Evolutionary conservation across 164 flowering plant species (phyloP).

Genomic region (Nymphaea thermarum): DNA sequence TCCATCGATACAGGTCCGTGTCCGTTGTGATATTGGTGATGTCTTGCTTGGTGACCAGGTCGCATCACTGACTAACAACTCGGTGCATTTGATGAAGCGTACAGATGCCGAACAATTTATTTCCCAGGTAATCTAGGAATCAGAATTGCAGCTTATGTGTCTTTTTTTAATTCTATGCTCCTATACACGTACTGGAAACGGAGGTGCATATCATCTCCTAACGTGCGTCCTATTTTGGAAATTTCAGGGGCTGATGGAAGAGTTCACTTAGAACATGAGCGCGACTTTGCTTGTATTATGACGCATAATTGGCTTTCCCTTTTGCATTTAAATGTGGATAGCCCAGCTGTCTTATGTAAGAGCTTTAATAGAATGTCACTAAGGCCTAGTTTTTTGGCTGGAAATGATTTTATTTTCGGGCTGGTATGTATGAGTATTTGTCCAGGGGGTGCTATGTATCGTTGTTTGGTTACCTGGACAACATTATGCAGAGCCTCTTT

Average conservation of each 20-base stretch:
- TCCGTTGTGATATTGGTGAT: constrained; percentile 77
- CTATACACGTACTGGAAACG: background rate
- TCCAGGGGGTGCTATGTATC: no score
- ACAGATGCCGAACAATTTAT: constrained; percentile 93
- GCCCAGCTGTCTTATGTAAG: no score
- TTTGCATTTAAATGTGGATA: no score
- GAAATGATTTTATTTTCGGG: no score
- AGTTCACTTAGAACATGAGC: constrained; percentile 17
- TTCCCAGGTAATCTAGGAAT: constrained; percentile 36
- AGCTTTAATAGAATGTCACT: no score
- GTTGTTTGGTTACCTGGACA: no score
- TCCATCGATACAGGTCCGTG: constrained; percentile 88
- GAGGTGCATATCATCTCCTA: background rate
- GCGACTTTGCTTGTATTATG: no score
- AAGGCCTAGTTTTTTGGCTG: no score
- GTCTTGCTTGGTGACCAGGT: constrained; percentile 56
- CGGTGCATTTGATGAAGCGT: constrained; percentile 79
- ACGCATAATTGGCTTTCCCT: no score
- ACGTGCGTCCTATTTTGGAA: constrained; percentile 1
- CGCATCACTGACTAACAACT: constrained; percentile 60
- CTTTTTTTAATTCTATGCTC: background rate
- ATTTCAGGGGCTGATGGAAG: constrained; percentile 81
- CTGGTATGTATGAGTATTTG: no score
- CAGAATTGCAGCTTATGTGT: background rate
- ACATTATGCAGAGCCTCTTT: no score